These are phyloP conservation scores for Pythium inflatum DNA, from an alignment of 352 stramenopile species.

Conservation along the genomic window DNA sequence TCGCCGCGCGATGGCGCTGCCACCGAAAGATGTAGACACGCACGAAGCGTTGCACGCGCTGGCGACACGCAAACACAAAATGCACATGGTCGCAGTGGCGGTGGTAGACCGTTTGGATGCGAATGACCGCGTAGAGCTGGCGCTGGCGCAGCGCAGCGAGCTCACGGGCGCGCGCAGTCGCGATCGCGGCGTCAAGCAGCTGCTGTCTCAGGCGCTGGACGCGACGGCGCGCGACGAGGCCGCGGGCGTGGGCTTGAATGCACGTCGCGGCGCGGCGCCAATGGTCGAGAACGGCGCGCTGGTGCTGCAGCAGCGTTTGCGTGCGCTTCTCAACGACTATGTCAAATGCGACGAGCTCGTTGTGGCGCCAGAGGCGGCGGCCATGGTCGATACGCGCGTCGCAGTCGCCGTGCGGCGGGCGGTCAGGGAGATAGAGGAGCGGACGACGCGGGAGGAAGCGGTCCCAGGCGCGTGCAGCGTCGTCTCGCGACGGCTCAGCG, in stretches of 20 bases:
- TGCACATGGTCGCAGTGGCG: constrained; percentile 29
- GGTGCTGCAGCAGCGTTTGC: constrained; percentile 36
- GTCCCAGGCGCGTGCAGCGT: constrained; percentile 40
- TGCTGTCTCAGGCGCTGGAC: constrained; percentile 38
- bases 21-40: constrained; percentile 45
- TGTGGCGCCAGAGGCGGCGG: constrained; percentile 46
- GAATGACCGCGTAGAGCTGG: constrained; percentile 32
- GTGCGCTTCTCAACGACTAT: constrained; percentile 45
- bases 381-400: constrained; percentile 34
- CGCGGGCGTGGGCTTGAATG: constrained; percentile 46
- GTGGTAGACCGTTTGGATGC: constrained; percentile 47
- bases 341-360: constrained; percentile 50
- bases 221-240: constrained; percentile 39
- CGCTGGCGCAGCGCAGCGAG: constrained; percentile 29
- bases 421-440: constrained; percentile 55
- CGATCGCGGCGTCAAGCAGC: constrained; percentile 34
- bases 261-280: constrained; percentile 48
- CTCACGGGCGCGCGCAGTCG: constrained; percentile 29
- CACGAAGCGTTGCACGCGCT: constrained; percentile 36
- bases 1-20: constrained; percentile 32
- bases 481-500: constrained; percentile 20
- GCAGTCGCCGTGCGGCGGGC: constrained; percentile 45
- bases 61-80: constrained; percentile 33
- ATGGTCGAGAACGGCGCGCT: constrained; percentile 42
- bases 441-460: constrained; percentile 38